Base-by-base conservation (phyloP, 2,329 filamentous ascomycete genomes). In the Diaporthe ampelina region DNA sequence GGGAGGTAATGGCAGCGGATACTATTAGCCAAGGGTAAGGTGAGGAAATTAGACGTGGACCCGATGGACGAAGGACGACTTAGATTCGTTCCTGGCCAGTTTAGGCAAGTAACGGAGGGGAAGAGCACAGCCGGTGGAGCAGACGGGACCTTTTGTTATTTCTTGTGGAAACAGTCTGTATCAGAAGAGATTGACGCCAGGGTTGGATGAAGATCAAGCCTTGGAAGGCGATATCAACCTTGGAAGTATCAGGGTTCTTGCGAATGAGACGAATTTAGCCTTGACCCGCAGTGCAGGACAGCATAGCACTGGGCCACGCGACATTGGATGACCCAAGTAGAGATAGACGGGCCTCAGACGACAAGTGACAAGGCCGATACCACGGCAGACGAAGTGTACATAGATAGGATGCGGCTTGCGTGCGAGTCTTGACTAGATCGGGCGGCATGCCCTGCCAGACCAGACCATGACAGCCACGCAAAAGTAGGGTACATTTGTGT, bases 81-180 rank as follows among this genome's bases (percentile, higher is more conserved):
- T 59, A 43, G 78, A 79, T 77, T 79, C 76, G 81, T 80, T 79
- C 79, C 78, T 78, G 78, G 77, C 82, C 80, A 78, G 79, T 82
- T 82, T 81, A 83, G 83, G 81, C 81, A 83, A 83, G 82, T 80
- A 81, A 81, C 80, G 82, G 81, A 81, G 82, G 79, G 82, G 80
- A 81, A 83, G 83, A 82, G 79, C 80, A 80, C 80, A 79, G 79
- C 80, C 79, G 82, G 85, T 87, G 84, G 85, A 86, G 86, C 81
- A 83, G 80, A 78, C 78, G 75, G 81, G 76, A 79, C 83, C 82
- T 83, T 52, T 82, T 80, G 80, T 83, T 83, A 85, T 85, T 84
- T 84, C 78, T 84, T 84, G 85, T 84, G 79, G 80, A 81, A 82
- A 79, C 81, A 81, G 83, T 81, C 82, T 84, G 84, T 85, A 84